phyloP scores from a whole-genome alignment of 306 rosid genomes.

The peach (Prunus persica) region Prunus_persica_NCBIv2 NC_034013.1:13472001-13472500 shows the following conservation, averaged over 20 bases:
- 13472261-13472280: not conserved
- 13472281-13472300: not conserved
- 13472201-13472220: too few species aligned
- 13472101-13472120: too few species aligned
- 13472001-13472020: too few species aligned
- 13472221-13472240: too few species aligned
- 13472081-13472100: too few species aligned
- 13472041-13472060: too few species aligned
- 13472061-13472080: too few species aligned
- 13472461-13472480: conserved; percentile 35
- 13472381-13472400: conserved; percentile 26
- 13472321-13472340: not conserved
- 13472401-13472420: not conserved
- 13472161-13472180: not conserved
- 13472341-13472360: not conserved
- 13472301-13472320: not conserved
- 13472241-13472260: too few species aligned
- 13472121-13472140: too few species aligned
- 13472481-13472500: not conserved
- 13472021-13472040: too few species aligned
- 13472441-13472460: not conserved
- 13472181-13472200: too few species aligned
- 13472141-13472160: too few species aligned
- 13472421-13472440: not conserved
- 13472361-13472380: not conserved